Conservation (phyloP, 495 filamentous ascomycete genomes). For the Umbilicaria muhlenbergii region DNA sequence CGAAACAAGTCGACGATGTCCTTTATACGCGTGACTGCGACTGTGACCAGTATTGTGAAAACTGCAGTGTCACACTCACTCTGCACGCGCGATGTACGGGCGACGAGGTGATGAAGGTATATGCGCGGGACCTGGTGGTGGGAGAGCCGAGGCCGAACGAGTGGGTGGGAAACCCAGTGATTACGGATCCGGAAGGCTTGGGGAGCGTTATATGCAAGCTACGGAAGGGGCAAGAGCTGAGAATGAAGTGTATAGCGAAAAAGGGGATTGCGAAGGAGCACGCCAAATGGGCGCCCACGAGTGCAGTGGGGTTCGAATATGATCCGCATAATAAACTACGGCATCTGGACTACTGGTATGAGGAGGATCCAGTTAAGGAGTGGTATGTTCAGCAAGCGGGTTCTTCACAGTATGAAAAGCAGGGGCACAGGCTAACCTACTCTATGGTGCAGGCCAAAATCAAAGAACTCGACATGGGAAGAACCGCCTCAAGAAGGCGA, state of each 20-base stretch:
- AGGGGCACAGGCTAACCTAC: background rate
- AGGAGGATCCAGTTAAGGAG: conserved; percentile 67
- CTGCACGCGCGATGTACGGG: conserved; percentile 71
- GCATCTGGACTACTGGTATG: conserved; percentile 88
- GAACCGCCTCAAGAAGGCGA: conserved; percentile 65
- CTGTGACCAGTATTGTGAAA: conserved; percentile 83
- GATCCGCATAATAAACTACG: conserved; percentile 87
- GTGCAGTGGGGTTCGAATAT: conserved; percentile 94
- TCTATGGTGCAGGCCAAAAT: conserved; percentile 50
- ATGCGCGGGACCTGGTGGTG: conserved; percentile 70
- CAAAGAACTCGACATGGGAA: conserved; percentile 76
- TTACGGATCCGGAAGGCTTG: conserved; percentile 60
- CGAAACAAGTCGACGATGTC: conserved; percentile 69
- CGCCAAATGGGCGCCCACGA: conserved; percentile 86
- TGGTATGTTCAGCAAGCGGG: conserved; percentile 47
- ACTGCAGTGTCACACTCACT: conserved; percentile 69
- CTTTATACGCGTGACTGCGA: conserved; percentile 90
- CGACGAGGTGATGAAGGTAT: conserved; percentile 76
- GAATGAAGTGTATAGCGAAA: conserved; percentile 83
- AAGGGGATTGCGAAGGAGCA: conserved; percentile 99
- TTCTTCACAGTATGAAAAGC: background rate
- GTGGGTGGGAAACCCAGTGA: conserved; percentile 71
- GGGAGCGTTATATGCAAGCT: conserved; percentile 81
- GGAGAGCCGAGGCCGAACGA: conserved; percentile 44
- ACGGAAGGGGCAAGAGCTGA: conserved; percentile 71